These are phyloP conservation scores for Stygiomarasmius scandens DNA, from an alignment of 1,284 basidiomycete genomes.

Conservation along the genomic window DNA sequence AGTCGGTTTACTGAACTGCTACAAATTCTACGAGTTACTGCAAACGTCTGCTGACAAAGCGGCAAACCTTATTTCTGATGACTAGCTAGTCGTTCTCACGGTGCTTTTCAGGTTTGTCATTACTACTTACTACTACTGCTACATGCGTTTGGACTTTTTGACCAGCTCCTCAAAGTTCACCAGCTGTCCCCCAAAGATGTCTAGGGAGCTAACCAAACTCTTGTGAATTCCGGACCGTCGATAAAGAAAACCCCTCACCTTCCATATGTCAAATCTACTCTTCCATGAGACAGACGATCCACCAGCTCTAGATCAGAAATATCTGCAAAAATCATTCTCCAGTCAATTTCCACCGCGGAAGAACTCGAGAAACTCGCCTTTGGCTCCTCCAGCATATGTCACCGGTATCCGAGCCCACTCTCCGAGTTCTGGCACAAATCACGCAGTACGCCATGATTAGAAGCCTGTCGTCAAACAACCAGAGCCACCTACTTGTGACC, in stretches of 20 bases:
- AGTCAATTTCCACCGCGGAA: background rate
- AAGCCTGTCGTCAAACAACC: background rate
- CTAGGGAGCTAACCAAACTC: conserved; percentile 58
- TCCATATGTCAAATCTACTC: conserved; percentile 95
- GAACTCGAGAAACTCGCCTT: conserved; percentile 51
- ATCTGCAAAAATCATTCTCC: conserved; percentile 46
- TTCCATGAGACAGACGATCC: conserved; percentile 78
- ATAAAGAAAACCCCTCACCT: conserved; percentile 54
- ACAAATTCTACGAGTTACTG: background rate
- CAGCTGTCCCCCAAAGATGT: conserved; percentile 81
- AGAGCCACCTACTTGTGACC: conserved; percentile 65
- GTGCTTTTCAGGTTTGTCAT: too few species aligned
- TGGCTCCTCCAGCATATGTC: conserved; percentile 97
- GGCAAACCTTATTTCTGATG: conserved; percentile 9
- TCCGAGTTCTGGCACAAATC: conserved; percentile 67
- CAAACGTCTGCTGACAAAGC: background rate
- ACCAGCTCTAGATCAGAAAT: conserved; percentile 87
- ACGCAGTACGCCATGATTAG: background rate
- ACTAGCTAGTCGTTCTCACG: conserved; percentile 12
- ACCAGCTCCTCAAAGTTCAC: conserved; percentile 78
- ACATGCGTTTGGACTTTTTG: conserved; percentile 13
- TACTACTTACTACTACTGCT: background rate
- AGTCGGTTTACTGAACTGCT: conserved; percentile 7
- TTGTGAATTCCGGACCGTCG: conserved; percentile 1
- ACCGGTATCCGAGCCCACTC: conserved; percentile 92